phyloP scores from a whole-genome alignment of 2,329 filamentous ascomycete genomes.

The Arthroderma sp. region DNA sequence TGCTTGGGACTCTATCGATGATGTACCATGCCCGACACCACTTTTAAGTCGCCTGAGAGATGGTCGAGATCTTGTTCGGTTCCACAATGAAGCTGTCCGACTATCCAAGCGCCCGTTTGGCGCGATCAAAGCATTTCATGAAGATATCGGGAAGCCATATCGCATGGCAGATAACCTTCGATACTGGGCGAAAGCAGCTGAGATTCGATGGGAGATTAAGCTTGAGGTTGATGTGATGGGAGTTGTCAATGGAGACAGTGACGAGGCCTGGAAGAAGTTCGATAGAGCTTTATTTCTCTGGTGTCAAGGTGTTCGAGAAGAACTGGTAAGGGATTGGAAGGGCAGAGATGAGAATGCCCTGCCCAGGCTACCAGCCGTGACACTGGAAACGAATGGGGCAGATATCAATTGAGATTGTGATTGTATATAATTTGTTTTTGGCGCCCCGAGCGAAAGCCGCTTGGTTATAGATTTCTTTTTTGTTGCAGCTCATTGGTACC shows the following conservation, averaged over 20 bases:
- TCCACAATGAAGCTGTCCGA: slow-evolving; percentile 80
- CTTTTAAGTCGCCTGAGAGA: slow-evolving; percentile 65
- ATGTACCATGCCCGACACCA: slow-evolving; percentile 36
- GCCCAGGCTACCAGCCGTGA: too few relatives aligned
- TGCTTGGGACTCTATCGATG: slow-evolving; percentile 39
- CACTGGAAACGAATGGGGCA: too few relatives aligned
- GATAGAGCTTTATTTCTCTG: slow-evolving; percentile 72
- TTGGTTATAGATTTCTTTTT: too few relatives aligned
- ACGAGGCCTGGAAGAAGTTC: slow-evolving; percentile 62
- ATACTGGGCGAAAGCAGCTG: slow-evolving; percentile 92
- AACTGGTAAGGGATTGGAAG: slow-evolving; percentile 63
- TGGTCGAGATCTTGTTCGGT: slow-evolving; percentile 65
- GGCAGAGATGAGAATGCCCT: slow-evolving; percentile 4
- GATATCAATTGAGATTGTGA: too few relatives aligned
- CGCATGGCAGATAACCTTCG: slow-evolving; percentile 84
- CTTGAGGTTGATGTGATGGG: slow-evolving; percentile 75
- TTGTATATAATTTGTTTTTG: neutral
- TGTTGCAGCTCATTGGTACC: slow-evolving; percentile 9
- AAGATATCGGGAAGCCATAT: slow-evolving; percentile 91
- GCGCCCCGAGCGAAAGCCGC: neutral
- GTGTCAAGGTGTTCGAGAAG: slow-evolving; percentile 69
- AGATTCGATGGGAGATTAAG: slow-evolving; percentile 81
- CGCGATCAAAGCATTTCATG: slow-evolving; percentile 75
- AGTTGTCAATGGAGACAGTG: slow-evolving; percentile 59
- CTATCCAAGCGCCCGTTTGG: slow-evolving; percentile 80